Percentiles rank a stretch among this genome's conserved stretches.
phyloP scores from a whole-genome alignment of 116 monocot genomes.

The Phalaenopsis hybrid region DNA sequence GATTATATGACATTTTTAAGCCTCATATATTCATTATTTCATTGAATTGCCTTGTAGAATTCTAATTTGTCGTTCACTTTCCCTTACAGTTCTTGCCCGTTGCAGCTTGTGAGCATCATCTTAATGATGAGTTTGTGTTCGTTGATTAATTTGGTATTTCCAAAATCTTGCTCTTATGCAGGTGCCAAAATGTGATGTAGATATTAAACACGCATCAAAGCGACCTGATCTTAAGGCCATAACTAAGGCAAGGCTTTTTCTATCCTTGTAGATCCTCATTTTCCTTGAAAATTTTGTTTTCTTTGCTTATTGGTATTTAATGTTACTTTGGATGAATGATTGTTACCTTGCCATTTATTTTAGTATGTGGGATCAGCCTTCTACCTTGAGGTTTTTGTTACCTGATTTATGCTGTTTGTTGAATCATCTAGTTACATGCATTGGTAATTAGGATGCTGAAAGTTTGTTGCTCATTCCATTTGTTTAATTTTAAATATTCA shows the following conservation, averaged over 20 bases:
- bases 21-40: neutral
- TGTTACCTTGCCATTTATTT: neutral
- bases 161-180: conserved; percentile 10
- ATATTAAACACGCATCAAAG: conserved; percentile 29
- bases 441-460: neutral
- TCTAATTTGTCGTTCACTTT: neutral
- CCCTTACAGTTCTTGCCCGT: neutral
- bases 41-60: neutral
- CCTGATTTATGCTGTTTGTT: no score
- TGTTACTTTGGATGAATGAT: neutral
- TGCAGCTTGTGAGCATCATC: neutral
- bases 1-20: neutral
- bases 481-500: neutral
- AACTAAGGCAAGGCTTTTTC: conserved; percentile 17
- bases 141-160: neutral
- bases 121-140: neutral
- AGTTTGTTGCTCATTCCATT: neutral
- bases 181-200: conserved; percentile 9
- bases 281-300: neutral
- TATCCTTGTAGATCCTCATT: neutral
- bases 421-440: no score
- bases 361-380: neutral
- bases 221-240: conserved; percentile 60
- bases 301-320: neutral
- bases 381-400: neutral